A percentile compares a stretch with the other conserved stretches of the same genome.
Conservation (phyloP, 768 basidiomycete species). For the Termitomyces sp. region DNA sequence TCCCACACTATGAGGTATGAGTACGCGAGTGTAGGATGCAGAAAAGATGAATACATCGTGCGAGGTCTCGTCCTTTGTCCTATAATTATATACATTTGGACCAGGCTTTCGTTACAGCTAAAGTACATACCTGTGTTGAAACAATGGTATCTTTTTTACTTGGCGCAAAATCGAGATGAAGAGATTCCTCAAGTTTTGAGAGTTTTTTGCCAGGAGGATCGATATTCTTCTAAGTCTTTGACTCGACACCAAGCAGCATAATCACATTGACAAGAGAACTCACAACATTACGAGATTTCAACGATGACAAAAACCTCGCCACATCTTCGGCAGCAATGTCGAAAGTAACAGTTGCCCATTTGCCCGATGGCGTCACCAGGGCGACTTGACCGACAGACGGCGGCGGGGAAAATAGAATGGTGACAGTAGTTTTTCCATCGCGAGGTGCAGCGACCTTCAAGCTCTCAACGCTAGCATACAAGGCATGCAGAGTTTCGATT, state of each 20-base stretch:
- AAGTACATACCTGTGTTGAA: conserved; percentile 17
- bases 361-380: conserved; percentile 12
- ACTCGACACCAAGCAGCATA: background rate
- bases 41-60: conserved; percentile 13
- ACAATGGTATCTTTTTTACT: conserved; percentile 1
- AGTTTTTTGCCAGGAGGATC: conserved; percentile 13
- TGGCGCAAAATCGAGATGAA: conserved; percentile 16
- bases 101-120: background rate
- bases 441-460: conserved; percentile 19
- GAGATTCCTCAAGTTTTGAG: conserved; percentile 18
- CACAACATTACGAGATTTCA: conserved; percentile 45
- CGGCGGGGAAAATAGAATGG: conserved; percentile 25
- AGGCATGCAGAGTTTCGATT: conserved; percentile 46
- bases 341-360: conserved; percentile 28
- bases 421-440: conserved; percentile 22
- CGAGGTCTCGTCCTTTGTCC: conserved; percentile 20
- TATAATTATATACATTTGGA: background rate
- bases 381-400: conserved; percentile 31
- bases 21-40: background rate
- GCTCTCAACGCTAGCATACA: conserved; percentile 27
- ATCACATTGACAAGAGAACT: conserved; percentile 7
- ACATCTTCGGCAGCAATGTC: conserved; percentile 26
- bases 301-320: conserved; percentile 31
- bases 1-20: conserved; percentile 11
- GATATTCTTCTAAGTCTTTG: conserved; percentile 6